A percentile compares a stretch with the other conserved stretches of the same genome.
phyloP scores from a whole-genome alignment of 306 rosid species.

The Luffa aegyptiaca region DNA sequence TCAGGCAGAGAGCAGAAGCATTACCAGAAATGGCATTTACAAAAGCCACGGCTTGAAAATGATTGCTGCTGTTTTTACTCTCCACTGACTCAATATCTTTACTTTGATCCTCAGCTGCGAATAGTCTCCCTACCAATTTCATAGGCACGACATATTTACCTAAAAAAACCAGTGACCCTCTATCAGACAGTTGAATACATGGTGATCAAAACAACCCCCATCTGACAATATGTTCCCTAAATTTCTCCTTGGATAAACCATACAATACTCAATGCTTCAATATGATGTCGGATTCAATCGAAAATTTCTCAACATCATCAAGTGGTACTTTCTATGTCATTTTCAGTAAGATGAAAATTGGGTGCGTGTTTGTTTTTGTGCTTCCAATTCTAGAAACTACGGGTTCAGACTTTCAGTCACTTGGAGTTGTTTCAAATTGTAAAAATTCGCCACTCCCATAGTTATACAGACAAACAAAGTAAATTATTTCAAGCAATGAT shows the following conservation, averaged over 20 bases:
- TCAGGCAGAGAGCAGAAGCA: neutral
- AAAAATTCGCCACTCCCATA: neutral
- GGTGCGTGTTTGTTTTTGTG: neutral
- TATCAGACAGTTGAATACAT: neutral
- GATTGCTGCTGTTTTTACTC: constrained; percentile 24
- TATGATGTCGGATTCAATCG: neutral
- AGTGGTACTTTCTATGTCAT: neutral
- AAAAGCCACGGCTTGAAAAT: constrained; percentile 20
- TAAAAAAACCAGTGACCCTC: constrained; percentile 10
- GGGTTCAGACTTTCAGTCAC: neutral
- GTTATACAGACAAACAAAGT: neutral
- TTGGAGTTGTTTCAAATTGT: neutral
- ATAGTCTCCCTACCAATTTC: constrained; percentile 17
- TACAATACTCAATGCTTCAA: neutral
- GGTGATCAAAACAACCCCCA: neutral
- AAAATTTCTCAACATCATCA: neutral
- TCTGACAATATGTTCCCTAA: neutral
- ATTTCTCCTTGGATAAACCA: neutral
- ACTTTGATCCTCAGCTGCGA: constrained; percentile 15
- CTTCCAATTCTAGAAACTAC: neutral
- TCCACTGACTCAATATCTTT: constrained; percentile 16
- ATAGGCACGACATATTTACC: constrained; percentile 21
- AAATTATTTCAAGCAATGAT: neutral
- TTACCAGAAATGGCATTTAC: constrained; percentile 55
- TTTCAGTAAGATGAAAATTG: neutral